A percentile compares a stretch with the other conserved stretches of the same genome.
Conservation (phyloP, 495 filamentous ascomycete species). For the Penicillium coffeae region DNA sequence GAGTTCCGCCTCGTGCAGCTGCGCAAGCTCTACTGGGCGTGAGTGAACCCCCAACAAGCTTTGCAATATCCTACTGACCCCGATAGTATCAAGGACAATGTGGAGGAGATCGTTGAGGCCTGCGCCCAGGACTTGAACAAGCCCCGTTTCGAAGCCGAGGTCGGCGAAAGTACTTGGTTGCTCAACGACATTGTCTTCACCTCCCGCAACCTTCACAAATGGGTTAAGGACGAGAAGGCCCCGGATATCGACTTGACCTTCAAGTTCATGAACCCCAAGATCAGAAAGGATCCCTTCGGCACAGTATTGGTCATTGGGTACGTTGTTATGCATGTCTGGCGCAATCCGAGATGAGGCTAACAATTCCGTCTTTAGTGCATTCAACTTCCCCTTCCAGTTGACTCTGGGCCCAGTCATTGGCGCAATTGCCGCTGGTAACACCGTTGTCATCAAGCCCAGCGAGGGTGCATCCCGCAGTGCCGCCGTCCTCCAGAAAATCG, state of each 20-base stretch:
- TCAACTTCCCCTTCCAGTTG: slow-evolving; percentile 87
- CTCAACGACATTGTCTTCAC: slow-evolving; percentile 75
- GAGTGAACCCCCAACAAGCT: slow-evolving; percentile 15
- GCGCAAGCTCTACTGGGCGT: slow-evolving; percentile 91
- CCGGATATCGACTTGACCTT: slow-evolving; percentile 65
- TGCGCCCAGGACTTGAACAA: slow-evolving; percentile 72
- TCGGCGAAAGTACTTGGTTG: slow-evolving; percentile 70
- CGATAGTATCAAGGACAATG: slow-evolving; percentile 65
- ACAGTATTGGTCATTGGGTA: slow-evolving; percentile 81
- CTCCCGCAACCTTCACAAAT: slow-evolving; percentile 70
- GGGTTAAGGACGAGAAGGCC: slow-evolving; percentile 76
- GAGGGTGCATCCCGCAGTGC: slow-evolving; percentile 74
- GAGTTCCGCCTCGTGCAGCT: slow-evolving; percentile 81
- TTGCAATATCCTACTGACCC: slow-evolving; percentile 3
- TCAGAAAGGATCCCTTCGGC: slow-evolving; percentile 87
- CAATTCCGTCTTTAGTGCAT: slow-evolving; percentile 50
- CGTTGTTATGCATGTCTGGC: slow-evolving; percentile 7
- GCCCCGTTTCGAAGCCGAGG: slow-evolving; percentile 60
- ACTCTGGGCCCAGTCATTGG: slow-evolving; percentile 75
- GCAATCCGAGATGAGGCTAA: slow-evolving; percentile 8
- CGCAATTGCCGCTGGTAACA: slow-evolving; percentile 88
- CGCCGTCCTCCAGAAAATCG: slow-evolving; percentile 71
- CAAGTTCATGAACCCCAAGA: slow-evolving; percentile 64
- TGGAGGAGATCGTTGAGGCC: slow-evolving; percentile 63
- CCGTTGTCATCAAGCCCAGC: slow-evolving; percentile 83